Conservation (phyloP, 345 rosid genomes). For the Eucalyptus victrix region DNA sequence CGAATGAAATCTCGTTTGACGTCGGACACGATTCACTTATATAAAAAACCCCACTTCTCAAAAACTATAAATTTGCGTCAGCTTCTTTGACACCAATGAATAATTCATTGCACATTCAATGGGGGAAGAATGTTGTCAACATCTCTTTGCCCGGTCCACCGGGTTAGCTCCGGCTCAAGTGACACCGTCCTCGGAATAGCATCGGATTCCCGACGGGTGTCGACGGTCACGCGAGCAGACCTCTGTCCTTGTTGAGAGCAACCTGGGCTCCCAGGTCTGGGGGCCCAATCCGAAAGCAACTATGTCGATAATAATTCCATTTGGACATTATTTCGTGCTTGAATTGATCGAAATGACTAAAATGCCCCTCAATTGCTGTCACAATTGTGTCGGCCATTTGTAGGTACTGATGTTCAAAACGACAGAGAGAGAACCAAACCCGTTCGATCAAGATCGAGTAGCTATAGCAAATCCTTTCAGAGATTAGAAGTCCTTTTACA, state of each 20-base stretch:
- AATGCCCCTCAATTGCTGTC: not conserved
- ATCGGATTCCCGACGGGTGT: not conserved
- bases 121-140: not conserved
- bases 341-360: not conserved
- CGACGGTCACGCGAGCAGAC: not conserved
- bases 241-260: not conserved
- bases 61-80: not conserved
- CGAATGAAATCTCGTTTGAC: not conserved
- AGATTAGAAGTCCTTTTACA: not conserved
- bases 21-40: not conserved
- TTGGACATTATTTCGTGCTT: not conserved
- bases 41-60: not conserved
- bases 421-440: not conserved
- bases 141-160: not conserved
- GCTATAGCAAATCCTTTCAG: not conserved
- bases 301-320: not conserved
- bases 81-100: not conserved
- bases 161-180: not conserved
- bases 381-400: fast-evolving
- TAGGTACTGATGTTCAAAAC: not conserved
- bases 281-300: not conserved
- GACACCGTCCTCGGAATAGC: not conserved
- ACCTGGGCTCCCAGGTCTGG: not conserved
- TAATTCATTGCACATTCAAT: not conserved
- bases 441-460: not conserved